Evolutionary conservation across 192 early-diverging fungal genomes (phyloP).

Genomic region (Gaertneriomyces sp.): DNA sequence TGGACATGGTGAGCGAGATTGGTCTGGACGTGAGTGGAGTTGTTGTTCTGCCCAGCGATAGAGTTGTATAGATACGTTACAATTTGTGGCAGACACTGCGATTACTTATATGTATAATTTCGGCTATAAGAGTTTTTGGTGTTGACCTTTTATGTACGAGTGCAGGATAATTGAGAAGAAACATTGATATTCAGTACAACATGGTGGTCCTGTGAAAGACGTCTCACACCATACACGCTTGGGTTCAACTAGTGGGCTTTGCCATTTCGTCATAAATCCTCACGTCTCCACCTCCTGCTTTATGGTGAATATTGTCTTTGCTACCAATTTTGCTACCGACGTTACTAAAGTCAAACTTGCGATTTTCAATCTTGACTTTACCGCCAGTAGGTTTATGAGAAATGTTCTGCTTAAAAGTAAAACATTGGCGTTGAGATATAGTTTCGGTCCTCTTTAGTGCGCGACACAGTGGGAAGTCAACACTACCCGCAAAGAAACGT

Average conservation of each 20-base stretch:
- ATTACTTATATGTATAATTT: too few relatives aligned
- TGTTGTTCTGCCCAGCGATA: constrained; percentile 19
- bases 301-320: neutral
- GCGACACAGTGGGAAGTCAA: neutral
- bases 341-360: constrained; percentile 7
- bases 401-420: constrained; percentile 13
- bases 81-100: too few relatives aligned
- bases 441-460: neutral
- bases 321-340: constrained; percentile 4
- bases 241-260: too few relatives aligned
- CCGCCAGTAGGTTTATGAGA: constrained; percentile 13
- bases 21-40: constrained; percentile 19
- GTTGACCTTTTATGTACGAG: too few relatives aligned
- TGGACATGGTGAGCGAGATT: constrained; percentile 20
- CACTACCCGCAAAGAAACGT: neutral
- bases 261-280: neutral
- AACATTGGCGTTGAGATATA: neutral
- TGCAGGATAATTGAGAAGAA: too few relatives aligned
- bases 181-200: too few relatives aligned
- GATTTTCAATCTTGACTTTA: neutral
- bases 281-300: neutral
- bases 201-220: too few relatives aligned
- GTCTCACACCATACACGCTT: too few relatives aligned
- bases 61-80: constrained; percentile 11
- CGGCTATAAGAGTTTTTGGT: too few relatives aligned